These are phyloP conservation scores for Leishmania tropica DNA, from an alignment of 208 protist species.

Conservation along the genomic window DNA sequence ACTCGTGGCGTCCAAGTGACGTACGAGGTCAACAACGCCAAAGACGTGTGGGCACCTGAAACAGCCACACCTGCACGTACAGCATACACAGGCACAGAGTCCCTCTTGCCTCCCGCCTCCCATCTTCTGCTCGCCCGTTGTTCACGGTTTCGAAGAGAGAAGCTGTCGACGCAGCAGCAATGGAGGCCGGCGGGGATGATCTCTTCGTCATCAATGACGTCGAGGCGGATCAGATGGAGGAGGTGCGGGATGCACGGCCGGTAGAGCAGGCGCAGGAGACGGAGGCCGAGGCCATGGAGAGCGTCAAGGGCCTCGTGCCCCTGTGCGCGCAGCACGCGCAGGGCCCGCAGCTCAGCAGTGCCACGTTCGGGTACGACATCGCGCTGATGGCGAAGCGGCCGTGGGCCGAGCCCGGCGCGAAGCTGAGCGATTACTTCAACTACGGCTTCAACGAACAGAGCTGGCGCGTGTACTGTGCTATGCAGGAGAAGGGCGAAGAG, in stretches of 20 bases:
- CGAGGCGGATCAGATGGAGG: slow-evolving; percentile 18
- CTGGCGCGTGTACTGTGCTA: slow-evolving; percentile 85
- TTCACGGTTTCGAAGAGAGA: neutral
- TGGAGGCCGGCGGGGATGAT: slow-evolving; percentile 16
- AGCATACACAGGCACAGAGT: slow-evolving; percentile 6
- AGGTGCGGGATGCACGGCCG: slow-evolving; percentile 2
- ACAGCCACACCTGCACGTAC: neutral
- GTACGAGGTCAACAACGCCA: neutral
- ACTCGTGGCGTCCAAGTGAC: neutral
- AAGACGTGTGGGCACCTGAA: neutral
- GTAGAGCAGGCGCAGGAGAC: slow-evolving; percentile 16
- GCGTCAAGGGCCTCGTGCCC: slow-evolving; percentile 68
- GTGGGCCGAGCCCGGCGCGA: slow-evolving; percentile 79
- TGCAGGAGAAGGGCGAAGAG: slow-evolving; percentile 68
- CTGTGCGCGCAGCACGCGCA: slow-evolving; percentile 64
- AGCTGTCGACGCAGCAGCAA: neutral
- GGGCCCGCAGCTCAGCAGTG: slow-evolving; percentile 61
- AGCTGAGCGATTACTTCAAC: slow-evolving; percentile 91
- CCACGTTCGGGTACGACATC: slow-evolving; percentile 87
- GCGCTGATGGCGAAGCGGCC: slow-evolving; percentile 77
- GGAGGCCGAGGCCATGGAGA: slow-evolving; percentile 32
- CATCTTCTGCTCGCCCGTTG: neutral
- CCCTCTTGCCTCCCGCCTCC: neutral
- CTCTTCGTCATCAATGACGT: slow-evolving; percentile 33
- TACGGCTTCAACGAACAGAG: slow-evolving; percentile 90